Percentiles rank a stretch among this genome's conserved stretches.
These are phyloP conservation scores for Pyrus pyrifolia DNA, from an alignment of 306 rosid species.

Conservation along the genomic window DNA sequence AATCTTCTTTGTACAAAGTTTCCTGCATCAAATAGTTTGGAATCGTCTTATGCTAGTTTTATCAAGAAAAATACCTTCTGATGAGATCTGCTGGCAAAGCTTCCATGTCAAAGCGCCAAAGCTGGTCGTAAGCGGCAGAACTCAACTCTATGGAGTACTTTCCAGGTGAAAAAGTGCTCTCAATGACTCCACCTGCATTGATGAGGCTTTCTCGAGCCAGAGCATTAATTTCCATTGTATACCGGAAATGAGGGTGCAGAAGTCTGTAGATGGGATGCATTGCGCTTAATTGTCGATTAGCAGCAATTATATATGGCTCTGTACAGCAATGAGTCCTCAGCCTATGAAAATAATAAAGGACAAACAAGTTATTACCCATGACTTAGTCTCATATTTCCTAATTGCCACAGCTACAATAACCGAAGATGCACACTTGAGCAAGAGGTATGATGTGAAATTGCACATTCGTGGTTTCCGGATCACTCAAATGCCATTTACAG, in stretches of 20 bases:
- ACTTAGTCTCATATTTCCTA: neutral
- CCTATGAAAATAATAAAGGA: constrained; percentile 5
- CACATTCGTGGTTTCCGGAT: neutral
- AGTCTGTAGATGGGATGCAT: constrained; percentile 38
- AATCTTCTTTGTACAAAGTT: neutral
- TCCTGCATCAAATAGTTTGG: neutral
- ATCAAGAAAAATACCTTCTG: constrained; percentile 13
- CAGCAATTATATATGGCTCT: constrained; percentile 35
- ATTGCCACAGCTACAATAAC: neutral
- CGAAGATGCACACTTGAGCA: neutral
- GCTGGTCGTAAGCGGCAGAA: constrained; percentile 27
- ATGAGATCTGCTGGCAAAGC: constrained; percentile 39
- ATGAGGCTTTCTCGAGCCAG: constrained; percentile 27
- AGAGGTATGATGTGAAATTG: neutral
- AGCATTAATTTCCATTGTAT: constrained; percentile 39
- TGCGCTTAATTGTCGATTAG: constrained; percentile 28
- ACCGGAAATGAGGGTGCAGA: constrained; percentile 39
- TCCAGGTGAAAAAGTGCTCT: constrained; percentile 19
- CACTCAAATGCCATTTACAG: neutral
- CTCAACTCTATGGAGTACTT: constrained; percentile 25
- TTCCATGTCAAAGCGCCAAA: constrained; percentile 34
- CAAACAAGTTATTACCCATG: neutral
- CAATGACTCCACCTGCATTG: constrained; percentile 35
- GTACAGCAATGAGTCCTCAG: constrained; percentile 24
- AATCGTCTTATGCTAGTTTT: neutral